phyloP scores from a whole-genome alignment of 805 yeast genomes.

The Candida patagonica region DNA sequence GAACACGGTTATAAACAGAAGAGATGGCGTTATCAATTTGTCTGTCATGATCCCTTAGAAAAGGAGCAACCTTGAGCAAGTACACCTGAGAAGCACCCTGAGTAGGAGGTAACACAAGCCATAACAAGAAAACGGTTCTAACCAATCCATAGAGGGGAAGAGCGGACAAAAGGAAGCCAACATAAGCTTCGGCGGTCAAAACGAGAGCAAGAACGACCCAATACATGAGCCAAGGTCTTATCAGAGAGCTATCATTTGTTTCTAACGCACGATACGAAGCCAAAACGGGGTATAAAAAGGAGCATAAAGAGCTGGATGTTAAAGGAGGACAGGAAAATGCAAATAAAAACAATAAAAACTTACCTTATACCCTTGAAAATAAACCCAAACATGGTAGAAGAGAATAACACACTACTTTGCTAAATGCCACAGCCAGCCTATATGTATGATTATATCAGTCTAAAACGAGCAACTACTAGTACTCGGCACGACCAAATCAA shows the following conservation, averaged over 20 bases:
- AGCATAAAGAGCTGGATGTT: slow-evolving; percentile 24
- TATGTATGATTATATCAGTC: too few species aligned
- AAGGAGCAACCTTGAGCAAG: slow-evolving; percentile 31
- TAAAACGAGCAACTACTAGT: too few species aligned
- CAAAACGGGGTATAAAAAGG: slow-evolving; percentile 48
- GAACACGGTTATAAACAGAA: slow-evolving; percentile 11
- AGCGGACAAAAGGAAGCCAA: slow-evolving; percentile 36
- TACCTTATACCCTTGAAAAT: slow-evolving; percentile 8
- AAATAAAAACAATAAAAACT: neutral
- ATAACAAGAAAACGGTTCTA: slow-evolving; percentile 40
- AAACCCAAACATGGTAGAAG: slow-evolving; percentile 7
- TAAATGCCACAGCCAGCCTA: neutral
- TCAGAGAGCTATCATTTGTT: slow-evolving; percentile 29
- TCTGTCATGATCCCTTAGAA: slow-evolving; percentile 29
- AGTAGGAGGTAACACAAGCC: slow-evolving; percentile 51
- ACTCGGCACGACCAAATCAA: too few species aligned
- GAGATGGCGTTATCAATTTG: slow-evolving; percentile 26
- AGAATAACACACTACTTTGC: neutral
- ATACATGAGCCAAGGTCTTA: slow-evolving; percentile 44
- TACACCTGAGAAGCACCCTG: slow-evolving; percentile 39
- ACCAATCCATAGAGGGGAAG: slow-evolving; percentile 49
- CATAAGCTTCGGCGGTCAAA: slow-evolving; percentile 31
- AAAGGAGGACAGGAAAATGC: neutral
- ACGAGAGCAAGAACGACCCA: slow-evolving; percentile 55
- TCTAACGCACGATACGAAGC: slow-evolving; percentile 54